phyloP scores from a whole-genome alignment of 495 filamentous ascomycete genomes.

The Haplographium delicatum region DNA sequence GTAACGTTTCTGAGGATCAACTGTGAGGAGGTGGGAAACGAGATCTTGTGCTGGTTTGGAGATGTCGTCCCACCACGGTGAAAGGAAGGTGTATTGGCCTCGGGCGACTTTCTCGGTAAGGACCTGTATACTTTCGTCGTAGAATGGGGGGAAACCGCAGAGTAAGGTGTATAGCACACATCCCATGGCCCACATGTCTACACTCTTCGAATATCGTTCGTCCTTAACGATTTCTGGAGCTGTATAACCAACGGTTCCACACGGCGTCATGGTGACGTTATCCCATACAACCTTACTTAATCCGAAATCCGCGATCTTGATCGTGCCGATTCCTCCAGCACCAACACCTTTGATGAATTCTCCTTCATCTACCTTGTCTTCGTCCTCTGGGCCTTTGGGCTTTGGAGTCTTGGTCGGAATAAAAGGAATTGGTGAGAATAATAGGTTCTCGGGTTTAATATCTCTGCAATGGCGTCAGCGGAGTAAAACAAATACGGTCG shows the following conservation, averaged over 20 bases:
- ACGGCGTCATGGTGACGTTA: slow-evolving; percentile 97
- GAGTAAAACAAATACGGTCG: not conserved
- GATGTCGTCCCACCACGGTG: slow-evolving; percentile 99
- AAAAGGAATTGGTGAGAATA: slow-evolving; percentile 83
- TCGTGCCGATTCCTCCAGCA: slow-evolving; percentile 85
- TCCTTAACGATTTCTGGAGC: slow-evolving; percentile 99
- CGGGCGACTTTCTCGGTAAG: slow-evolving; percentile 96
- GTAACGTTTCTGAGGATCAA: slow-evolving; percentile 88
- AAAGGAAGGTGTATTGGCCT: slow-evolving; percentile 96
- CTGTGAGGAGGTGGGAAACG: slow-evolving; percentile 86
- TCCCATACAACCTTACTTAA: slow-evolving; percentile 98
- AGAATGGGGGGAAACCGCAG: slow-evolving; percentile 97
- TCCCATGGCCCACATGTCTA: slow-evolving; percentile 98
- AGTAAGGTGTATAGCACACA: slow-evolving; percentile 96
- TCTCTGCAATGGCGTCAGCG: slow-evolving; percentile 55
- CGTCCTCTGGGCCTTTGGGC: slow-evolving; percentile 75
- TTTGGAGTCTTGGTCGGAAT: slow-evolving; percentile 75
- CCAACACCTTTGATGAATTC: slow-evolving; percentile 83
- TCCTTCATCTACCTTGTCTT: slow-evolving; percentile 96
- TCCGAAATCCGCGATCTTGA: slow-evolving; percentile 98
- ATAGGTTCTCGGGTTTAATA: slow-evolving; percentile 96
- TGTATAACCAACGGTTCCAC: slow-evolving; percentile 96
- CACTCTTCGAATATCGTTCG: slow-evolving; percentile 96
- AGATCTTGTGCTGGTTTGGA: slow-evolving; percentile 93
- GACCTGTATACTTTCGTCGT: slow-evolving; percentile 95